Evolutionary conservation across 2,329 filamentous ascomycete genomes (phyloP).

Genomic region (Thelonectria blattea): DNA sequence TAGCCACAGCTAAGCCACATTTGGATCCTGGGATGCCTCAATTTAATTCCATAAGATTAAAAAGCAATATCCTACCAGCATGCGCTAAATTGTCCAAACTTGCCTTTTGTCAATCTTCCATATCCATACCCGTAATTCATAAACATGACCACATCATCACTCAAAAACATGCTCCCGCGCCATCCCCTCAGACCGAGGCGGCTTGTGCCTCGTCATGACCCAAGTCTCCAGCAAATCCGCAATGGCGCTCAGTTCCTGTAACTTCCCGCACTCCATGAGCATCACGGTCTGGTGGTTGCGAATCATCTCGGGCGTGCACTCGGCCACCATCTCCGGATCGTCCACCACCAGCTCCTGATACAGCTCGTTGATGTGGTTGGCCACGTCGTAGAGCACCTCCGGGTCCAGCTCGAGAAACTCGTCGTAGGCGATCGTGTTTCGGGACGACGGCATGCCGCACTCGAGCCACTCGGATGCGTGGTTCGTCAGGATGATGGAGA

Average conservation of each 20-base stretch:
- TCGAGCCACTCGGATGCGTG: slow-evolving; percentile 37
- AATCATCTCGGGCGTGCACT: slow-evolving; percentile 17
- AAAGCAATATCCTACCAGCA: neutral
- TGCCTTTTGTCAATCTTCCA: too few relatives aligned
- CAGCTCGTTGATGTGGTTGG: slow-evolving; percentile 17
- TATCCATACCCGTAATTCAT: too few relatives aligned
- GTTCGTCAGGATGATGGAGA: slow-evolving; percentile 32
- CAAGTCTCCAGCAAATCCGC: slow-evolving; percentile 26
- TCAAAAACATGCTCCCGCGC: too few relatives aligned
- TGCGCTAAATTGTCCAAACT: too few relatives aligned
- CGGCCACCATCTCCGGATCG: neutral
- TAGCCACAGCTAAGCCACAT: slow-evolving; percentile 21
- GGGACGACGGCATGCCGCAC: neutral
- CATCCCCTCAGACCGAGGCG: too few relatives aligned
- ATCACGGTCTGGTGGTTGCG: slow-evolving; percentile 27
- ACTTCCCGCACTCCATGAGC: slow-evolving; percentile 17
- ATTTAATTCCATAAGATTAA: neutral
- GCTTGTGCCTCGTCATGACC: neutral
- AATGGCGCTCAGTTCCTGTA: slow-evolving; percentile 18
- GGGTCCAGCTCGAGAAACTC: slow-evolving; percentile 27
- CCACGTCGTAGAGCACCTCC: slow-evolving; percentile 26
- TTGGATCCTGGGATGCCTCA: neutral
- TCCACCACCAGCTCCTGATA: slow-evolving; percentile 24
- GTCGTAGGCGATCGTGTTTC: slow-evolving; percentile 20
- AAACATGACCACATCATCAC: too few relatives aligned